Base-by-base conservation (phyloP, 2,329 filamentous ascomycete genomes). In the Phyllosticta citrichinensis region DNA sequence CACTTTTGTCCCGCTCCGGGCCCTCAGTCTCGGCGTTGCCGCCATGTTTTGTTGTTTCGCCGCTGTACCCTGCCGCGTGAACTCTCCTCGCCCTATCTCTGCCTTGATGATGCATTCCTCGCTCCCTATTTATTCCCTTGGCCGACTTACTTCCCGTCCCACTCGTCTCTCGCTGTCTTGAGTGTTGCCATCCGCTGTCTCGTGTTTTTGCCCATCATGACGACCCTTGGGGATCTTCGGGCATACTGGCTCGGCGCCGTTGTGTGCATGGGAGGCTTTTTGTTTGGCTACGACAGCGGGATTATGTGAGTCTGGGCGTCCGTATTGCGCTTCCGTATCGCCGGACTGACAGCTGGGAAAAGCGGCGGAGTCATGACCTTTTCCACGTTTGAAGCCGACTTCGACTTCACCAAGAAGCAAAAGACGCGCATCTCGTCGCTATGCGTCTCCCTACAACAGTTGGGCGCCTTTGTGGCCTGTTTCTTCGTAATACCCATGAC, bases 171-270 rank as follows among this genome's bases (percentile, higher is more conserved):
- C 22, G 20, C 1, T 27, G 22, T n/a, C n/a, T 59, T 66, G 64
- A 66, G 22, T 11, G 9, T 22, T 22, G 22, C 55, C 17, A 12
- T 33, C n/a, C 12, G 47, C 5, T 11, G 14, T 24, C 17, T 35
- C 27, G 62, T 51, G 47, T 47, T 53, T 35, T 51, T 20, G 17
- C 22, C 22, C 58, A 56, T 17, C n/a, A 60, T 60, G 58, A 47
- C 35, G 12, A 11, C 33, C 69, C 22, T 30, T 47, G 78, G 77
- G 24, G 75, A 70, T 58, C 64, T 79, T 35, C 72, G 80, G 61
- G 78, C 79, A 30, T 83, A 81, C 66, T 82, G 76, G 75, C 73
- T 83, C 10, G 79, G 78, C 2, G 71, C 71, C 1, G 76, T 82
- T 3, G 76, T 81, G 12, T 83, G 79, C 64, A 77, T 80, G 64